Percentiles rank a stretch among this genome's conserved stretches.
Conservation (phyloP, 352 stramenopile species). For the Pythium volutum region DNA sequence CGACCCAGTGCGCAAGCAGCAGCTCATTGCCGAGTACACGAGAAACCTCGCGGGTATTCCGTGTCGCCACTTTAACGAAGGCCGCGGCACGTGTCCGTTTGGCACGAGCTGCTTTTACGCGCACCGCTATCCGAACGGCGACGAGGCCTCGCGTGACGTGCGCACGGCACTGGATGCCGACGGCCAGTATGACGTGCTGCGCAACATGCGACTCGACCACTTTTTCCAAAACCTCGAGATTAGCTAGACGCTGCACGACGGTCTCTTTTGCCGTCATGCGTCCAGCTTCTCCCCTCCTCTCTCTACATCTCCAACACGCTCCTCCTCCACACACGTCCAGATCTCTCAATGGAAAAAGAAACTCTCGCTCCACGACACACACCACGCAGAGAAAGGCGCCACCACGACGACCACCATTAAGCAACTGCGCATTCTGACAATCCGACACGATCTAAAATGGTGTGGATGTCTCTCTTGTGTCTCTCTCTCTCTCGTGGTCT, state of each 20-base stretch:
- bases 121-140: constrained; percentile 67
- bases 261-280: no score
- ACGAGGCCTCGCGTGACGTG: constrained; percentile 52
- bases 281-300: no score
- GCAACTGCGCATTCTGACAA: not conserved
- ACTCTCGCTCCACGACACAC: no score
- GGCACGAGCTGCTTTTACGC: constrained; percentile 87
- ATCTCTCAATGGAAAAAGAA: no score
- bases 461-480: not conserved
- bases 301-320: not conserved
- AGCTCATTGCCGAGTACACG: constrained; percentile 66
- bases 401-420: no score
- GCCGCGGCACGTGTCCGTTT: constrained; percentile 78
- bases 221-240: constrained; percentile 49
- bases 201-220: constrained; percentile 66
- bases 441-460: constrained; percentile 1
- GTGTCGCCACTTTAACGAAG: constrained; percentile 82
- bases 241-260: constrained; percentile 7
- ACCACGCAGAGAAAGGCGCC: no score
- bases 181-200: constrained; percentile 73
- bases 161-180: constrained; percentile 70
- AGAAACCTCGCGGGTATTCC: constrained; percentile 73
- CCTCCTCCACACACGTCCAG: no score
- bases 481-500: not conserved
- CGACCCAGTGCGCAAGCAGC: constrained; percentile 56